Evolutionary conservation across 2,329 filamentous ascomycete genomes (phyloP).

Genomic region (Ceratocystis diversiconidia): DNA sequence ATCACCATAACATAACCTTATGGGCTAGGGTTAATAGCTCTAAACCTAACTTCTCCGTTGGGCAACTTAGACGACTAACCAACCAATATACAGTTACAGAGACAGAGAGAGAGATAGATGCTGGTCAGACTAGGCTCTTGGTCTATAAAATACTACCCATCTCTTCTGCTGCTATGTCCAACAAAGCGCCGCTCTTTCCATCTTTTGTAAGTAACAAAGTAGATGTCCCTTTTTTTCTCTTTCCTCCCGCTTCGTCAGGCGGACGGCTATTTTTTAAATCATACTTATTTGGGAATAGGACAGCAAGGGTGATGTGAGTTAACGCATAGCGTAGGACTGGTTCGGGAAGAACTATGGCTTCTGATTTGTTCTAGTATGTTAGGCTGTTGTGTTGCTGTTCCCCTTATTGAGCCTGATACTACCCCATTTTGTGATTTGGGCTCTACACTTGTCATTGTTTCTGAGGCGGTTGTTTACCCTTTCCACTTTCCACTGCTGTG

Average conservation of each 20-base stretch:
- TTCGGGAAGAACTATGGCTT: neutral
- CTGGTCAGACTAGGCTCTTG: neutral
- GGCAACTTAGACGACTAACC: neutral
- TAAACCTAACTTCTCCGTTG: neutral
- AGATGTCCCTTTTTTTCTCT: neutral
- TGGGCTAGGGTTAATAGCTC: neutral
- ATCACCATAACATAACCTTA: neutral
- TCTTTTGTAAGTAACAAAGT: too few species aligned
- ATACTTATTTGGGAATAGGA: constrained; percentile 8
- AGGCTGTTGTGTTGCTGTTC: neutral
- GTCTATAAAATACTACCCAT: neutral
- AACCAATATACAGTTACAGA: too few species aligned
- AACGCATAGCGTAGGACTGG: neutral
- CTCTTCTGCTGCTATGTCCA: neutral
- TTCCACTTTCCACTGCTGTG: too few species aligned
- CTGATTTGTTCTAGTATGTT: neutral
- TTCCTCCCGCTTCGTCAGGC: neutral
- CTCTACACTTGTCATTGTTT: too few species aligned
- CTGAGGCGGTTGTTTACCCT: too few species aligned
- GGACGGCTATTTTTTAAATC: constrained; percentile 14
- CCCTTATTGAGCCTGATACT: neutral
- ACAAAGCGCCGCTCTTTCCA: neutral
- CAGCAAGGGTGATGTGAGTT: neutral
- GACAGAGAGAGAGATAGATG: neutral
- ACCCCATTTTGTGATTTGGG: neutral